Conservation (phyloP, 2,329 filamentous ascomycete species). For the Dactylonectria macrodidyma region DNA sequence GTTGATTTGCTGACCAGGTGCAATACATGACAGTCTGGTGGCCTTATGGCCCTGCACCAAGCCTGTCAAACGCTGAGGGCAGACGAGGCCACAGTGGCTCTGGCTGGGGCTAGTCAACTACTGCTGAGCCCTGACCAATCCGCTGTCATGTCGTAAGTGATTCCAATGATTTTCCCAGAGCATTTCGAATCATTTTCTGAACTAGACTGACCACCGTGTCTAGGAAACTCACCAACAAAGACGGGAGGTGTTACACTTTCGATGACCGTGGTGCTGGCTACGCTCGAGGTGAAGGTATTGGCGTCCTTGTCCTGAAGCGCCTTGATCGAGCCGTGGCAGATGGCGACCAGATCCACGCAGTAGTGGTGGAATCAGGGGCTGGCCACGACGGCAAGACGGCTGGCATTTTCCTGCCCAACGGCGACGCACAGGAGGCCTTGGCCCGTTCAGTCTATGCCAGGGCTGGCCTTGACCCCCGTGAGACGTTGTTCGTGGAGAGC, state of each 20-base stretch:
- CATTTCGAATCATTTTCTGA: no score
- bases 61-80: slow-evolving; percentile 54
- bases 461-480: slow-evolving; percentile 1
- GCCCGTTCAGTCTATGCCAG: slow-evolving; percentile 4
- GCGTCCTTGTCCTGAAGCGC: slow-evolving; percentile 56
- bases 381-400: slow-evolving; percentile 31
- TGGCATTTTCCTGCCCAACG: slow-evolving; percentile 58
- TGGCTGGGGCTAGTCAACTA: slow-evolving; percentile 51
- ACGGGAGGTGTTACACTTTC: slow-evolving; percentile 36
- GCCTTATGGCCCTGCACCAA: slow-evolving; percentile 48
- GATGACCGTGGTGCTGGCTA: slow-evolving; percentile 56
- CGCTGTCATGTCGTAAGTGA: slow-evolving; percentile 22
- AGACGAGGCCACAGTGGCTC: slow-evolving; percentile 61
- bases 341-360: slow-evolving; percentile 51
- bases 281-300: slow-evolving; percentile 60
- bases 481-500: slow-evolving; percentile 22
- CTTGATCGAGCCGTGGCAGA: slow-evolving; percentile 59
- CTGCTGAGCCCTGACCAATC: slow-evolving; percentile 35
- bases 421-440: slow-evolving; percentile 26
- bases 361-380: slow-evolving; percentile 52
- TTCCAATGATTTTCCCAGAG: no score
- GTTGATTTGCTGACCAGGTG: no score
- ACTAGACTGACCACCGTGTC: slow-evolving; percentile 9
- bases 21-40: slow-evolving; percentile 45
- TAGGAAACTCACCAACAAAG: slow-evolving; percentile 29